Conservation (phyloP, 1,139 yeast species). For the Geotrichum europaeum region DNA sequence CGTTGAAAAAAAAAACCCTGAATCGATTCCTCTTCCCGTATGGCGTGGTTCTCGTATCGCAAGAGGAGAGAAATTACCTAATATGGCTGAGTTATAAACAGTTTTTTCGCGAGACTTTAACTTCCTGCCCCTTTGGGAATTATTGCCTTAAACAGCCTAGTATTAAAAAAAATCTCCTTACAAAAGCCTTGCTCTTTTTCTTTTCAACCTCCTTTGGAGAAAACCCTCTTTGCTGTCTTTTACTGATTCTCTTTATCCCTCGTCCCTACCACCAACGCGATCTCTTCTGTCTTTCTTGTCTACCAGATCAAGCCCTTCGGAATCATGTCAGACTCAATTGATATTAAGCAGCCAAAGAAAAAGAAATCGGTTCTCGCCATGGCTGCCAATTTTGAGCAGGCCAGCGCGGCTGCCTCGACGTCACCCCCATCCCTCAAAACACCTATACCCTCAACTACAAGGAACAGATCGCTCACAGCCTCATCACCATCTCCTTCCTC, state of each 20-base stretch:
- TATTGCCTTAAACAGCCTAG: background rate
- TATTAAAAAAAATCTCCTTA: background rate
- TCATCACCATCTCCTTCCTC: background rate
- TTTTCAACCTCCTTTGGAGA: background rate
- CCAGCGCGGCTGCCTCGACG: conserved; percentile 2
- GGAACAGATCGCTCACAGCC: background rate
- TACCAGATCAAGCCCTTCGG: background rate
- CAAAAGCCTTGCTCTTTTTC: background rate
- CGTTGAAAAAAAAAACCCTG: too few species aligned
- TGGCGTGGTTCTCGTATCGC: too few species aligned
- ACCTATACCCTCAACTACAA: background rate
- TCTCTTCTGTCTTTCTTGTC: background rate
- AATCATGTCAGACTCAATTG: background rate
- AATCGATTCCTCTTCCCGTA: background rate
- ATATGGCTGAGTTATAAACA: background rate
- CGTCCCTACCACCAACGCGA: background rate
- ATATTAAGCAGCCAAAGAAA: background rate
- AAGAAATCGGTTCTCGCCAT: conserved; percentile 4
- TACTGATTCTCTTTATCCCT: background rate
- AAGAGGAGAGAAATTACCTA: background rate
- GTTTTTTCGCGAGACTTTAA: background rate
- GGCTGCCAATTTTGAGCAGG: conserved; percentile 8
- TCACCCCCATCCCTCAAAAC: background rate
- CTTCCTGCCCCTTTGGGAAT: background rate
- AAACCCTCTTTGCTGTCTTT: background rate